Percentiles rank a stretch among this genome's conserved stretches.
phyloP scores from a whole-genome alignment of 495 filamentous ascomycete genomes.

The Clohesyomyces aquaticus region DNA sequence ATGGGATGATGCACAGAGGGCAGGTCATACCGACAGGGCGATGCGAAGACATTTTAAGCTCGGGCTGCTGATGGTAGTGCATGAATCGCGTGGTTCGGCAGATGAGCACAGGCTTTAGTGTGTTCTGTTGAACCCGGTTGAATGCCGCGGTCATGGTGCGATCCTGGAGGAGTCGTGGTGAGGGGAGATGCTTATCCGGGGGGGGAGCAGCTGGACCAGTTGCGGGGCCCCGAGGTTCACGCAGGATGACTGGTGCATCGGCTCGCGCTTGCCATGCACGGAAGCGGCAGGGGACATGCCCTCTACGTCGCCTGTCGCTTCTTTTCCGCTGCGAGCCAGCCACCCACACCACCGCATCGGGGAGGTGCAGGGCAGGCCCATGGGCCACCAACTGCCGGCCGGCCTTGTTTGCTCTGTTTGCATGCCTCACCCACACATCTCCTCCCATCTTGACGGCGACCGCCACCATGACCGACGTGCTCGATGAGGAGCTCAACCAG shows the following conservation, averaged over 20 bases:
- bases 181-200: background rate
- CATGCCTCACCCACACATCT: background rate
- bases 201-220: background rate
- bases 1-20: background rate
- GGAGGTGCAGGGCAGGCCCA: background rate
- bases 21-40: background rate
- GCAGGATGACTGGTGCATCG: too few species aligned
- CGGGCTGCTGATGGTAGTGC: background rate
- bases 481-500: background rate
- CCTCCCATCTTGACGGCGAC: background rate
- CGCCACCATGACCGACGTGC: background rate
- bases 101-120: too few species aligned
- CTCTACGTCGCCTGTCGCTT: too few species aligned
- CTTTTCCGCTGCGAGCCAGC: too few species aligned
- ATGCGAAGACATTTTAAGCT: background rate
- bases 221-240: too few species aligned
- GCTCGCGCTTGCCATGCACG: too few species aligned
- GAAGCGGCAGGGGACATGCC: too few species aligned
- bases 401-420: slow-evolving; percentile 21
- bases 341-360: too few species aligned
- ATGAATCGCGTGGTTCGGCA: slow-evolving; percentile 14
- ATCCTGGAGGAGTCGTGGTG: too few species aligned
- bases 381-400: slow-evolving; percentile 20
- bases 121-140: too few species aligned
- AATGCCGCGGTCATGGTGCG: too few species aligned